phyloP scores from a whole-genome alignment of 306 rosid genomes.

The Quercus dentata region DNA sequence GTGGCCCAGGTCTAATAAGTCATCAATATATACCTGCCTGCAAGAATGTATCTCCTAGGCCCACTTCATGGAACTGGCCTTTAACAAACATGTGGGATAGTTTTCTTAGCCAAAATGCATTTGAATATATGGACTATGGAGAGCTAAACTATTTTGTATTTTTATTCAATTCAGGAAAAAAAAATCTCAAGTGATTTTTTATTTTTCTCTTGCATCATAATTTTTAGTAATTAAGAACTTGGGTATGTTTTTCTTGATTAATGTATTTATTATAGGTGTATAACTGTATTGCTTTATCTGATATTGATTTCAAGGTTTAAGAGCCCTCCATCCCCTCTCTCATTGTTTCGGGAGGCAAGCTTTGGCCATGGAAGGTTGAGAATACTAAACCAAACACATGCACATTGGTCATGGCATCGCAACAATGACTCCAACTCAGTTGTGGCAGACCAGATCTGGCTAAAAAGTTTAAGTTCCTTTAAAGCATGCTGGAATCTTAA shows the following conservation, averaged over 20 bases:
- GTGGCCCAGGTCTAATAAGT: too few species aligned
- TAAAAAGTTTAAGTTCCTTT: neutral
- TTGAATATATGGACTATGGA: too few species aligned
- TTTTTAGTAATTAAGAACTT: too few species aligned
- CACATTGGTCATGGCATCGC: conserved; percentile 6
- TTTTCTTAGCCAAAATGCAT: too few species aligned
- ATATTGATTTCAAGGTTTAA: conserved; percentile 14
- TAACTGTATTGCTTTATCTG: neutral
- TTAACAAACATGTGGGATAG: too few species aligned
- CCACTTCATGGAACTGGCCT: too few species aligned
- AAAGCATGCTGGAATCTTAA: neutral
- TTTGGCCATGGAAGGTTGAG: conserved; percentile 36
- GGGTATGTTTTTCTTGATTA: neutral
- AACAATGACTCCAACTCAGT: conserved; percentile 7
- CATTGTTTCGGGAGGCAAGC: conserved; percentile 38
- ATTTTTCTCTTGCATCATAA: too few species aligned
- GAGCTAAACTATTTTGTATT: too few species aligned
- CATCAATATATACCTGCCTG: too few species aligned
- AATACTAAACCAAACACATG: neutral
- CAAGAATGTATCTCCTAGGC: too few species aligned
- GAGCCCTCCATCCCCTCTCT: conserved; percentile 23
- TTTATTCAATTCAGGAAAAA: too few species aligned
- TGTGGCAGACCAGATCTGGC: neutral
- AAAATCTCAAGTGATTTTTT: too few species aligned
- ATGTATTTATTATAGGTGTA: neutral